phyloP scores from a whole-genome alignment of 768 basidiomycete species.

The Tylopilus balloui region DNA sequence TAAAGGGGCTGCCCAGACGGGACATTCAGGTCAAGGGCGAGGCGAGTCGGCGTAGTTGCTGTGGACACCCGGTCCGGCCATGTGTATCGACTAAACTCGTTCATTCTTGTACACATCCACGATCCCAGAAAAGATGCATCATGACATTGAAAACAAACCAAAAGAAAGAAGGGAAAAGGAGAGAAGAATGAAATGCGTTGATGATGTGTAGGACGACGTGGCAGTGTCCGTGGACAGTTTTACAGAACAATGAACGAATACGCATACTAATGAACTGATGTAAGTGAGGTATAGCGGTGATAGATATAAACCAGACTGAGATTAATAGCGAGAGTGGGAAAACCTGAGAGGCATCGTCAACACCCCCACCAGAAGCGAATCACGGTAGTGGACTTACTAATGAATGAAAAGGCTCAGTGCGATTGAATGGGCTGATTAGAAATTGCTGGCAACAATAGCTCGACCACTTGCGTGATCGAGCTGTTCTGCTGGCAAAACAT shows the following conservation, averaged over 20 bases:
- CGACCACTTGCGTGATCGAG: constrained; percentile 70
- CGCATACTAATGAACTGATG: constrained; percentile 27
- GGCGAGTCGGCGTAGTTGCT: not conserved
- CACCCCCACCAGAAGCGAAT: not conserved
- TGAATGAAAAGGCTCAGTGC: constrained; percentile 14
- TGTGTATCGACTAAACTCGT: not conserved
- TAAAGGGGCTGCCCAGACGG: constrained; percentile 16
- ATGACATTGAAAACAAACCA: constrained; percentile 16
- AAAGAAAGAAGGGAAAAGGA: not conserved
- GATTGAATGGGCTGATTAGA: constrained; percentile 36
- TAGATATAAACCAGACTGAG: constrained; percentile 28
- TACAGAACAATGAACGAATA: constrained; percentile 27
- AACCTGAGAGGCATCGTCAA: constrained; percentile 15
- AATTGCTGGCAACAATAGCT: constrained; percentile 51
- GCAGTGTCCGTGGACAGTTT: constrained; percentile 22
- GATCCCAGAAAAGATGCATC: constrained; percentile 12
- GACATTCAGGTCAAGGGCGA: constrained; percentile 27
- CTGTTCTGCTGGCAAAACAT: constrained; percentile 88
- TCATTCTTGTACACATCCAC: not conserved
- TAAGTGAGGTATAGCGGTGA: constrained; percentile 23
- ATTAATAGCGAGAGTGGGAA: constrained; percentile 21
- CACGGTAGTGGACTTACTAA: constrained; percentile 20
- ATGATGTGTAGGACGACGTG: constrained; percentile 24
- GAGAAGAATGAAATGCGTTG: constrained; percentile 17
- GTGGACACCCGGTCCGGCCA: not conserved